Evolutionary conservation across 2,329 filamentous ascomycete species (phyloP).

Genomic region (Cadophora luteo-olivacea): DNA sequence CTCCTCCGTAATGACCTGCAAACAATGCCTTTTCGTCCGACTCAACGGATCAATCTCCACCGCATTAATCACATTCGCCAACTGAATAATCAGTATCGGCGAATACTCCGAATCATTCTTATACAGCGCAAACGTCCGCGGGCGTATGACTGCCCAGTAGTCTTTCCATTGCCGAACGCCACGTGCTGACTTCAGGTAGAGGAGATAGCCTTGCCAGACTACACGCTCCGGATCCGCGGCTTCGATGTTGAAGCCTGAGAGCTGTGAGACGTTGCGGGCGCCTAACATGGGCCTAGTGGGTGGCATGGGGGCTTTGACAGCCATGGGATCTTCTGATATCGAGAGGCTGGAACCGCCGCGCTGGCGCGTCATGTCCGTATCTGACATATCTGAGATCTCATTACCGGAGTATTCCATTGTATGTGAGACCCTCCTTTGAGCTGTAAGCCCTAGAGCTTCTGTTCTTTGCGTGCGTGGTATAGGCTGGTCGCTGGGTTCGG

Average conservation of each 20-base stretch:
- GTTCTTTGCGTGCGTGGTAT: constrained; percentile 31
- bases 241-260: constrained; percentile 61
- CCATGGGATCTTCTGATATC: constrained; percentile 42
- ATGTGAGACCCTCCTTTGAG: constrained; percentile 62
- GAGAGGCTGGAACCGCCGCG: constrained; percentile 41
- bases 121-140: constrained; percentile 86
- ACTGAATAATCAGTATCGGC: constrained; percentile 79
- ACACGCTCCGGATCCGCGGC: constrained; percentile 77
- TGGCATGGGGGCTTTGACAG: constrained; percentile 41
- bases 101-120: constrained; percentile 93
- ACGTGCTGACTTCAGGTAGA: constrained; percentile 80
- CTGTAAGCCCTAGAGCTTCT: constrained; percentile 33
- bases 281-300: constrained; percentile 46
- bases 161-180: constrained; percentile 94
- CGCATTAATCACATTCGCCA: constrained; percentile 82
- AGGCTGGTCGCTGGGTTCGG: constrained; percentile 58
- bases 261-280: constrained; percentile 66
- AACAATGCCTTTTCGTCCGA: constrained; percentile 82
- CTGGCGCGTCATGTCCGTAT: constrained; percentile 58
- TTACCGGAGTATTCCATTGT: constrained; percentile 70
- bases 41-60: constrained; percentile 92
- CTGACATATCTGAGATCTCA: constrained; percentile 85
- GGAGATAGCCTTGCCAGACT: constrained; percentile 92
- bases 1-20: constrained; percentile 94
- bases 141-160: constrained; percentile 89